phyloP scores from a whole-genome alignment of 1,139 yeast species.

The Trichomonascaceae sp. region DNA sequence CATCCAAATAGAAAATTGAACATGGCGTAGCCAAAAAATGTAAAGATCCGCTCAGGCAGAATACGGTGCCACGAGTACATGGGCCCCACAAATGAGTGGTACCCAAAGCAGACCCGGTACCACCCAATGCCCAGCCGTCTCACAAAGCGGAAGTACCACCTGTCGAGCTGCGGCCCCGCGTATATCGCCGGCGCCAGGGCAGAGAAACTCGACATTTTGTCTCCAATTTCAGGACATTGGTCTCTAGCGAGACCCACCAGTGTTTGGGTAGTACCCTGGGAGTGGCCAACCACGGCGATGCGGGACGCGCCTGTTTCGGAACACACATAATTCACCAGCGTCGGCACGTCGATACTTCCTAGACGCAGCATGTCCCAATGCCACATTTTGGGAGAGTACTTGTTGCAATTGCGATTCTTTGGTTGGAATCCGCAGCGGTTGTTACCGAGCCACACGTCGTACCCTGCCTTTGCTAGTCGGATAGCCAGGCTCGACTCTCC shows the following conservation, averaged over 20 bases:
- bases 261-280: conserved; percentile 87
- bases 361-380: conserved; percentile 80
- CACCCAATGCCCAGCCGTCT: conserved; percentile 13
- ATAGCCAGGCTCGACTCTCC: conserved; percentile 67
- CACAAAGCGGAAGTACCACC: conserved; percentile 36
- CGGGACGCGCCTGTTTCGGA: conserved; percentile 31
- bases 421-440: conserved; percentile 79
- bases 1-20: conserved; percentile 78
- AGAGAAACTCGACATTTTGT: conserved; percentile 49
- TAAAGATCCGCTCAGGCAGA: conserved; percentile 37
- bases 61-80: conserved; percentile 23
- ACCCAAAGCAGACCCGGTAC: conserved; percentile 39
- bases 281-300: conserved; percentile 63
- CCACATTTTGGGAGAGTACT: conserved; percentile 34
- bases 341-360: conserved; percentile 65
- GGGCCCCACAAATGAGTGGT: conserved; percentile 22
- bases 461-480: conserved; percentile 46
- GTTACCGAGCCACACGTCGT: conserved; percentile 90
- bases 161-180: conserved; percentile 58
- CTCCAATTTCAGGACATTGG: conserved; percentile 31
- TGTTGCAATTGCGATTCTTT: conserved; percentile 29
- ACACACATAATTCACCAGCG: conserved; percentile 51
- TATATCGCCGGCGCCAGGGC: conserved; percentile 85
- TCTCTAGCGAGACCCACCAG: conserved; percentile 45
- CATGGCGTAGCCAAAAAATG: conserved; percentile 58